Percentiles rank a stretch among this genome's conserved stretches.
phyloP scores from a whole-genome alignment of 2,329 filamentous ascomycete species.

The Pseudogymnoascus sp. region DNA sequence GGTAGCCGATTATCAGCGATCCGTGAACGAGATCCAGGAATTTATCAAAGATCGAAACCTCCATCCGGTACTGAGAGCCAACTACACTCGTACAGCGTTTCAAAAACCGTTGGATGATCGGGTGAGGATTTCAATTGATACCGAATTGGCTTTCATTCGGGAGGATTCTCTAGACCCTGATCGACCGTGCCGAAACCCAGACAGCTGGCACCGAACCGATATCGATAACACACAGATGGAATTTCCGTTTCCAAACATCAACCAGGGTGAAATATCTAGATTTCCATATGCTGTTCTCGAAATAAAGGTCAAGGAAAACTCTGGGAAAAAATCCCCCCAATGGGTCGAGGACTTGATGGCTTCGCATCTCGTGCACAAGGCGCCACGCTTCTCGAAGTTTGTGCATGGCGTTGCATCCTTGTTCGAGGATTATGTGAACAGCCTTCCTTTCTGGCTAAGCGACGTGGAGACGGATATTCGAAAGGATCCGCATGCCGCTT shows the following conservation, averaged over 20 bases:
- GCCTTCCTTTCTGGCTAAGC: slow-evolving; percentile 89
- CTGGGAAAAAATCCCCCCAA: slow-evolving; percentile 58
- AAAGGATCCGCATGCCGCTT: slow-evolving; percentile 82
- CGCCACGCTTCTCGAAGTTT: slow-evolving; percentile 92
- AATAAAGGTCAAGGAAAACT: slow-evolving; percentile 73
- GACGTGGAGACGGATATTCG: slow-evolving; percentile 90
- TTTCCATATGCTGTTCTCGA: slow-evolving; percentile 90
- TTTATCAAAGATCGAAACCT: slow-evolving; percentile 72
- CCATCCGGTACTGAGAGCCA: slow-evolving; percentile 79
- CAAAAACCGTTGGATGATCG: slow-evolving; percentile 90
- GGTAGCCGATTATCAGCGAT: slow-evolving; percentile 60
- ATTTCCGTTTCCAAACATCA: slow-evolving; percentile 80
- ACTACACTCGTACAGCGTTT: slow-evolving; percentile 91
- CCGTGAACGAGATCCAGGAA: slow-evolving; percentile 67
- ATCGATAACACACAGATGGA: slow-evolving; percentile 77
- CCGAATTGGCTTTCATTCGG: slow-evolving; percentile 78
- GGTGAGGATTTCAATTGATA: slow-evolving; percentile 88
- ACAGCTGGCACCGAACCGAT: slow-evolving; percentile 84
- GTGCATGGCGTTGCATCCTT: slow-evolving; percentile 85
- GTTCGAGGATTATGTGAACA: slow-evolving; percentile 95
- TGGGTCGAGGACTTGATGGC: slow-evolving; percentile 91
- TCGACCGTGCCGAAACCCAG: slow-evolving; percentile 80
- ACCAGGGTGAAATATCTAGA: slow-evolving; percentile 81
- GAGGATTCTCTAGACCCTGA: slow-evolving; percentile 69
- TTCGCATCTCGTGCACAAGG: slow-evolving; percentile 84